Base-by-base conservation (phyloP, 2,329 filamentous ascomycete genomes). In the Ophiostoma quercus region DNA sequence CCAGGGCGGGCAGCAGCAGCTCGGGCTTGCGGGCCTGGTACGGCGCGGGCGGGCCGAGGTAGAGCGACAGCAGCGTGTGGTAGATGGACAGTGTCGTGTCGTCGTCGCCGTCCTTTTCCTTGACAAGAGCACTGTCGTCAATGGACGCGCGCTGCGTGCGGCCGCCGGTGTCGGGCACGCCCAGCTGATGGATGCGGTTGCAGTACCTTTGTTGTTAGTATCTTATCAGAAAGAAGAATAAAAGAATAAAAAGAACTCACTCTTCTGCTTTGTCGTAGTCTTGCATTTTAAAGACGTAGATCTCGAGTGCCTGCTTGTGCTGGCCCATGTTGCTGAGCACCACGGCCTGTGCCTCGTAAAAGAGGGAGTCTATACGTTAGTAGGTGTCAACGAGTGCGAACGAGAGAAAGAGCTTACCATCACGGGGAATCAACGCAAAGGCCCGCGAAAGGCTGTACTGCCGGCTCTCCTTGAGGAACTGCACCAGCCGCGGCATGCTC, bases 271-370 rank as follows among this genome's bases (percentile, higher is more conserved):
- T 98, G 14, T 82, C 82, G 73, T 92, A 94, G 78, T 97, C 90
- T 74, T 91, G 83, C 78, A 99, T 87, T 78, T 94, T 95, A 80
- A 97, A 99, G 37, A 98, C 94, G 77, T 97, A 99, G 68, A 99
- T 97, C 77, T 95, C 91, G n/a, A 99, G 82, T 0, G 95, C 95
- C 79, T 98, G 93, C 77, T 92, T 94, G 80, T 99, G 94, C 75
- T 94, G 90, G 7, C 92, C 92, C 92, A 98, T 97, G 75, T 95
- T 96, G 79, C 92, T 93, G 54, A 98, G 86, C 25, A 98, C 89
- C 63, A 98, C 90, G 7, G 95, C 95, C 72, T 94, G 89, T 1
- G 92, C 88, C 78, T 98, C 94, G 78, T 91, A 96, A 76, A 97
- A 97, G 2, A 87, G 84, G 0, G 93, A 83, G 77, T 97, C 92